Base-by-base conservation (phyloP, 306 rosid species). In the Citrullus mucosospermus region DNA sequence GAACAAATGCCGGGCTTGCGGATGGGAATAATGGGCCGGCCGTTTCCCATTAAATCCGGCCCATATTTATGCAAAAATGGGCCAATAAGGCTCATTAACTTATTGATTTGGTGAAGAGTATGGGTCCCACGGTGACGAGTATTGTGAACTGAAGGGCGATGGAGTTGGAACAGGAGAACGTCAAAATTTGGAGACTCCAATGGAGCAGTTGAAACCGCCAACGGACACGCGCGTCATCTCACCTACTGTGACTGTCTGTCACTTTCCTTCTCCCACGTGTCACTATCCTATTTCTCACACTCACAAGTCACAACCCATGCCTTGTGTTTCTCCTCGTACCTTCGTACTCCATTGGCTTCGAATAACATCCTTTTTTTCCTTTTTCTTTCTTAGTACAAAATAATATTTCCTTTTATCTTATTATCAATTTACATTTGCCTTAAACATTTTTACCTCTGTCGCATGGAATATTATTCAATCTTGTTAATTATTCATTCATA, bases 151-250 rank as follows among this genome's bases (percentile, higher is more conserved):
- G 56, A 53, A 15, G 57, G 20, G 14, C 6, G 57, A 22, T 4
- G 59, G 76, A 41, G 75, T 68, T 43, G 72, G 48, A 65, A 38
- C 9, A 6, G 15, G 39, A 13, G 13, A 36, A 17, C 73, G 73
- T 67, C 30, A 39, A 67, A 39, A 67, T 67, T 41, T 4, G 41
- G 22, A 25, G 41, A 22, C 39, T 71, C 75, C 15, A 72, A 72
- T 48, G 77, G 59, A 72, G 77, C 77, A 50, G 59, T 51, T 72
- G 77, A 46, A 72, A 72, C 60, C 43, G 77, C 77, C 48, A 48
- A 72, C 25, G 77, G 60, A 72, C 58, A 70, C 22, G 59, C 41
- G 6, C 57, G 57, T 70, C 56, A 70, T 70, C 53, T 36, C 51
- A 67, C 74, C 74, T n/a, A 67, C 74, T 67, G 53, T 67, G 53